Base-by-base conservation (phyloP, 116 monocot species). In the Iris pallida region DNA sequence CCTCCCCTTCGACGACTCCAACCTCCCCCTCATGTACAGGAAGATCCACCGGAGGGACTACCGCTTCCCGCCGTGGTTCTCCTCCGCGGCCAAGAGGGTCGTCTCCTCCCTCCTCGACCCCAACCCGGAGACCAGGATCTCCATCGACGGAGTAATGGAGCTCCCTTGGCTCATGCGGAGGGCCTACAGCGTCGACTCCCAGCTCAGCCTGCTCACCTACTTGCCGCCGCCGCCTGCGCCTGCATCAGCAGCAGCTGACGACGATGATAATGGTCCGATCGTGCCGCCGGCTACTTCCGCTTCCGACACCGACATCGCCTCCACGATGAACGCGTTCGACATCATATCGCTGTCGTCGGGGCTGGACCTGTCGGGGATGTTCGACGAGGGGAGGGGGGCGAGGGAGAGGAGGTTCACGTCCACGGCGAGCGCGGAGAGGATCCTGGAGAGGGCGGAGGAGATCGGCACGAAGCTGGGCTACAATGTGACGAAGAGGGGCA, bases 321-420 rank as follows among this genome's bases (percentile, higher is more conserved):
- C 57, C 15, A 76, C 44, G 5, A 53, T 83, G 64, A 90, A 90
- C 54, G 86, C 90, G 0, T 90, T 86, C 51, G 81, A 90, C 51
- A 75, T 90, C 42, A 86, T 90, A 3, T 83, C 86, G 0, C 59
- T 81, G 13, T 86, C 86, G 6, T 47, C 78, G 43, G 86, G 86
- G 20, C 59, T 90, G 40, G 79, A 90, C 43, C 61, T 90, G 8
- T 86, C 90, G 5, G 79, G 86, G 47, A 7, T 90, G 19, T 90
- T 90, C 64, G 71, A 74, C 0, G 78, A 63, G 9, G 73, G 77
- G 18, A 65, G 13, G n/a, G 57, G 55, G 8, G 71, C 78, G 12
- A 66, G 47, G 44, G 75, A 73, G 74, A 71, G 59, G 60, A 73
- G 83, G 40, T 86, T 86, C 71, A 81, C 83, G 8, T 72, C 59